Percentiles rank a stretch among this genome's conserved stretches.
phyloP scores from a whole-genome alignment of 257 asterid species.

The Fraxinus anomala region DNA sequence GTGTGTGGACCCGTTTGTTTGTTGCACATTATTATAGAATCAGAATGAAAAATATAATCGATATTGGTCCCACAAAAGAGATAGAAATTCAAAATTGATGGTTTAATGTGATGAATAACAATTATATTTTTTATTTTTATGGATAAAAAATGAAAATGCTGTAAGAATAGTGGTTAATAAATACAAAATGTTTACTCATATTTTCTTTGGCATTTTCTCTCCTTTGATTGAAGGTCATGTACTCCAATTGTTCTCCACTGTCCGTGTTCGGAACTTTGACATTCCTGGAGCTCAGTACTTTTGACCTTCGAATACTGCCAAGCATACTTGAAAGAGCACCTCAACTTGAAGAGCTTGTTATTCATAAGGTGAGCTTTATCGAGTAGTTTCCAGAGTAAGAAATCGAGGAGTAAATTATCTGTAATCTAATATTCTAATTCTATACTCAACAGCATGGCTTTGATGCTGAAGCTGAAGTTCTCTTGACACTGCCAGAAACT shows the following conservation, averaged over 20 bases:
- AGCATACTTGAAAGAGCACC: not conserved
- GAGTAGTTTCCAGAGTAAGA: not conserved
- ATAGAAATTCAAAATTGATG: too few species aligned
- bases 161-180: not conserved
- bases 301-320: not conserved
- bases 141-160: too few species aligned
- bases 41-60: too few species aligned
- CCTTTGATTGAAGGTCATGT: not conserved
- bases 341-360: not conserved
- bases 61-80: too few species aligned
- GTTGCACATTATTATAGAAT: too few species aligned
- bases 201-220: not conserved
- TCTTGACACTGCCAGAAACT: not conserved
- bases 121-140: too few species aligned
- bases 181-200: not conserved
- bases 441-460: not conserved
- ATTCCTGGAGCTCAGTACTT: not conserved
- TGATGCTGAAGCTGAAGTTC: not conserved
- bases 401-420: not conserved
- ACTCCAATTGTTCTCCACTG: not conserved
- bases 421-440: not conserved
- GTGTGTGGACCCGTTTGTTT: too few species aligned
- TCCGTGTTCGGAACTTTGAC: not conserved
- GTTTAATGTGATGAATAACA: too few species aligned
- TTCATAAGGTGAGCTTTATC: not conserved